Percentiles rank a stretch among this genome's conserved stretches.
Conservation (phyloP, 495 filamentous ascomycete genomes). For the Friedmanniomyces endolithicus region DNA sequence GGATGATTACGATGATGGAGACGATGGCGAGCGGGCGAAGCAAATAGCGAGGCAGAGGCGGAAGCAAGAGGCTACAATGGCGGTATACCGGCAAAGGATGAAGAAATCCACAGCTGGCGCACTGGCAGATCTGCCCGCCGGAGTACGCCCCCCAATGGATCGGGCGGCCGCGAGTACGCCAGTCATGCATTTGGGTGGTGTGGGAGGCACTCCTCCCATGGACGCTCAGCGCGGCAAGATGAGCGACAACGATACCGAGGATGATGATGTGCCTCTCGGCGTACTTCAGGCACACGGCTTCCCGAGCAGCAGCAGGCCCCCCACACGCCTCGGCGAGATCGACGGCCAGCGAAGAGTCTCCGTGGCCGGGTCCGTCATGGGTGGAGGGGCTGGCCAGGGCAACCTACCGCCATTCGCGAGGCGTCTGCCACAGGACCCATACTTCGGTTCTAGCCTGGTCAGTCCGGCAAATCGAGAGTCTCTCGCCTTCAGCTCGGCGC, state of each 20-base stretch:
- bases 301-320: constrained; percentile 68
- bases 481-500: constrained; percentile 53
- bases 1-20: constrained; percentile 71
- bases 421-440: constrained; percentile 78
- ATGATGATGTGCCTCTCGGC: constrained; percentile 53
- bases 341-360: constrained; percentile 45
- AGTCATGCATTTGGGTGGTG: constrained; percentile 10
- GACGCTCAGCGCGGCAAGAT: constrained; percentile 16
- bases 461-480: constrained; percentile 65
- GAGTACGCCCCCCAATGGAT: constrained; percentile 9
- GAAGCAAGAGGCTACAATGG: constrained; percentile 83
- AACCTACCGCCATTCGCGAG: constrained; percentile 74
- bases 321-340: constrained; percentile 53
- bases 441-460: constrained; percentile 70
- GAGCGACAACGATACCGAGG: constrained; percentile 37
- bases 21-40: constrained; percentile 64
- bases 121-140: constrained; percentile 23
- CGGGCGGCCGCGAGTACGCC: constrained; percentile 11
- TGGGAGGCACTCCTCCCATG: constrained; percentile 9
- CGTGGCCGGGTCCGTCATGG: constrained; percentile 27
- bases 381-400: constrained; percentile 32
- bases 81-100: constrained; percentile 90
- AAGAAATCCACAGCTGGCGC: constrained; percentile 82
- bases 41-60: constrained; percentile 61
- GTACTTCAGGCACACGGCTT: constrained; percentile 90